Evolutionary conservation across 768 basidiomycete genomes (phyloP).

Genomic region (Collybia mongolica): DNA sequence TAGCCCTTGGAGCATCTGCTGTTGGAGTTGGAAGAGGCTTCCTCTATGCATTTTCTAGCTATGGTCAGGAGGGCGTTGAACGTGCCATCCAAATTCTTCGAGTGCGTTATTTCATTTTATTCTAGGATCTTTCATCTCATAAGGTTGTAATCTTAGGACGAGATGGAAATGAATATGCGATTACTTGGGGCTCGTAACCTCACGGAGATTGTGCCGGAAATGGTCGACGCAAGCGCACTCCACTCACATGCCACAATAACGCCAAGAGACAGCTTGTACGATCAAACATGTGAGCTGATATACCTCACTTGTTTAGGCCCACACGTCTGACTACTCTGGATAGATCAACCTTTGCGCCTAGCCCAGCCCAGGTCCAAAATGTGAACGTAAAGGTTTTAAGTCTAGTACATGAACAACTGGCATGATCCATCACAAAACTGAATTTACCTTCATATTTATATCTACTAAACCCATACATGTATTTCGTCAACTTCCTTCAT

Average conservation of each 20-base stretch:
- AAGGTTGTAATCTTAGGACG: conserved; percentile 55
- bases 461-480: no score
- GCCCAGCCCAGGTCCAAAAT: conserved; percentile 18
- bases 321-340: neutral
- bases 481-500: no score
- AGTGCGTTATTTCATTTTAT: conserved; percentile 34
- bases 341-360: conserved; percentile 28
- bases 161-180: conserved; percentile 97
- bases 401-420: no score
- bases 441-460: no score
- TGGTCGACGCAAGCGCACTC: conserved; percentile 69
- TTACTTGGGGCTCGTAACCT: conserved; percentile 81
- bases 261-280: conserved; percentile 26
- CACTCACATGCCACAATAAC: conserved; percentile 24
- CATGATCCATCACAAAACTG: no score
- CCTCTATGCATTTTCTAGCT: conserved; percentile 82
- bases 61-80: conserved; percentile 88
- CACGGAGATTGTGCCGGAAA: conserved; percentile 74
- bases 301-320: neutral
- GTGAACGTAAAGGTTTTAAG: neutral
- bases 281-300: conserved; percentile 27
- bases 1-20: conserved; percentile 68
- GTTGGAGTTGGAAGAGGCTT: conserved; percentile 83
- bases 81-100: conserved; percentile 74
- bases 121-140: neutral